These are phyloP conservation scores for Oropetium thomaeum DNA, from an alignment of 176 grass and related monocot genomes.

Conservation along the genomic window DNA sequence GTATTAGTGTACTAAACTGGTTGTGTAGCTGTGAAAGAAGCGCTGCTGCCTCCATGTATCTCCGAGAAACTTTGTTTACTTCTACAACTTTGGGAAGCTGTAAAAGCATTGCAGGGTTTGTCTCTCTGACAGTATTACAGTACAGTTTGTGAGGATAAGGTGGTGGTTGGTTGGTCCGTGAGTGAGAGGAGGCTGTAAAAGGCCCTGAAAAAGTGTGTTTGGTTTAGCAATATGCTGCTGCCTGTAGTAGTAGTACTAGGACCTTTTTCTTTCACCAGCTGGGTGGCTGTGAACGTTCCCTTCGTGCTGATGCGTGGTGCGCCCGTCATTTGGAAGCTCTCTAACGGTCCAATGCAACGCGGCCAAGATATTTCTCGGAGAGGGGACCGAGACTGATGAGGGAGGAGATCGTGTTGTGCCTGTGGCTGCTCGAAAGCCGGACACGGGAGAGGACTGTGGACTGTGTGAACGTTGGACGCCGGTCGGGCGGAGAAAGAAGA, in stretches of 20 bases:
- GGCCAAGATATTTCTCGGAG: background rate
- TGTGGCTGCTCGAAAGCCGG: too few species aligned
- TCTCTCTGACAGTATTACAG: background rate
- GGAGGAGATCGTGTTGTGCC: too few species aligned
- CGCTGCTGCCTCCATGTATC: background rate
- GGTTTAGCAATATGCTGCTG: too few species aligned
- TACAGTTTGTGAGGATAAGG: constrained; percentile 37
- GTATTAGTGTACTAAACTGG: constrained; percentile 11
- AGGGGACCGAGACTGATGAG: too few species aligned
- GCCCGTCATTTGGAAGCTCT: background rate
- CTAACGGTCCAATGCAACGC: constrained; percentile 30
- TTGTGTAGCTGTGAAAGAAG: background rate
- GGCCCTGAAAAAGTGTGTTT: constrained; percentile 20
- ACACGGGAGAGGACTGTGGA: background rate
- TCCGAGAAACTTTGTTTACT: background rate
- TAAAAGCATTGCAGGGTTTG: background rate
- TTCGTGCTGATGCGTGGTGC: background rate
- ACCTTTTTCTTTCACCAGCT: too few species aligned
- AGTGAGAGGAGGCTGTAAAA: constrained; percentile 29
- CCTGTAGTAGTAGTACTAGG: too few species aligned
- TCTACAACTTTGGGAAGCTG: constrained; percentile 42
- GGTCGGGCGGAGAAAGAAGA: background rate
- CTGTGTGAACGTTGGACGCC: background rate
- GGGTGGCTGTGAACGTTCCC: background rate
- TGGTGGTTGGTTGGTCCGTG: background rate